Conservation (phyloP, 192 early-diverging fungal genomes). For the Coemansia sp. region DNA sequence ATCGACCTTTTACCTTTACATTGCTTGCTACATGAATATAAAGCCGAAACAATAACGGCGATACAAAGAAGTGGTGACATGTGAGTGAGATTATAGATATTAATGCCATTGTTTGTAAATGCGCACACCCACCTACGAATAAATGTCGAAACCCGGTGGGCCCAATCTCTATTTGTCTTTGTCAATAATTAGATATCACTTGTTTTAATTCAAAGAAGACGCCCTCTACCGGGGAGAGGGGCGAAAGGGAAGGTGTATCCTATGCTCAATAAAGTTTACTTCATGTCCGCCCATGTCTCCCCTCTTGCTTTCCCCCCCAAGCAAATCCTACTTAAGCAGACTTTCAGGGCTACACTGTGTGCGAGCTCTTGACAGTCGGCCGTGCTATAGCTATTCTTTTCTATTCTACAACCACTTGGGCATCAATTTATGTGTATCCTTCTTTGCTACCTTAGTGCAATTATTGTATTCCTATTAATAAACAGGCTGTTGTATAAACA, state of each 20-base stretch:
- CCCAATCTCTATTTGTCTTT: not conserved
- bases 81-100: not conserved
- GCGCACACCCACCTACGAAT: not conserved
- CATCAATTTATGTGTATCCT: not conserved
- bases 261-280: not conserved
- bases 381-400: no score
- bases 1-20: not conserved
- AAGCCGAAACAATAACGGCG: not conserved
- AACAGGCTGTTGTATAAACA: not conserved
- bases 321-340: not conserved
- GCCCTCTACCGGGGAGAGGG: not conserved
- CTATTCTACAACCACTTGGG: no score
- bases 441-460: not conserved
- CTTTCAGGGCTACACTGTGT: not conserved
- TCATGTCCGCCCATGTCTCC: not conserved
- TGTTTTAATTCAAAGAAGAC: not conserved
- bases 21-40: not conserved
- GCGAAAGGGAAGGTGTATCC: not conserved
- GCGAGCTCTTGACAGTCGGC: not conserved
- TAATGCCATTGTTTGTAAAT: constrained; percentile 1
- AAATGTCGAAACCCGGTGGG: not conserved
- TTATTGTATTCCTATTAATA: not conserved
- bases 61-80: not conserved
- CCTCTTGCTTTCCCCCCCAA: not conserved
- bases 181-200: not conserved